Percentiles rank a stretch among this genome's conserved stretches.
phyloP scores from a whole-genome alignment of 345 rosid genomes.

The Gossypioides kirkii region DNA sequence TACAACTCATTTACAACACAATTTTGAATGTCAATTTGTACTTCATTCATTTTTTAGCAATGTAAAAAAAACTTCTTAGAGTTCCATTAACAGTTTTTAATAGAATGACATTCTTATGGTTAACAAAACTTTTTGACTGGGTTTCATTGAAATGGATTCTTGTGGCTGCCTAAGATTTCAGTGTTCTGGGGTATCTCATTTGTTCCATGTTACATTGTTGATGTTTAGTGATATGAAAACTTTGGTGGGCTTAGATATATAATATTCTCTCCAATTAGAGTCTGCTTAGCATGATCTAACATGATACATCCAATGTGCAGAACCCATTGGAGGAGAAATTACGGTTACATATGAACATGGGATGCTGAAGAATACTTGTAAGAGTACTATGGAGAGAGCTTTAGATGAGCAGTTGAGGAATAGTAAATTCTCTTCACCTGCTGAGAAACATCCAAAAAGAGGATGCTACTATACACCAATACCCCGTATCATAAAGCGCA shows the following conservation, averaged over 20 bases:
- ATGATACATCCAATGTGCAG: conserved; percentile 33
- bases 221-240: background rate
- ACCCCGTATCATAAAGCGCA: conserved; percentile 62
- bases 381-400: conserved; percentile 57
- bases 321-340: conserved; percentile 91
- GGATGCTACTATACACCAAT: conserved; percentile 75
- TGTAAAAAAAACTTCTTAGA: background rate
- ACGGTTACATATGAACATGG: conserved; percentile 59
- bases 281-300: background rate
- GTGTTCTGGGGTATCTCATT: background rate
- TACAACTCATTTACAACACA: background rate
- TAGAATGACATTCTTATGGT: background rate
- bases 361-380: conserved; percentile 36
- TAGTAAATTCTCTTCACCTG: conserved; percentile 43
- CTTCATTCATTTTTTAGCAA: background rate
- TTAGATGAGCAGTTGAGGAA: conserved; percentile 63
- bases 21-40: background rate
- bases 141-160: background rate
- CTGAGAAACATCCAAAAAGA: conserved; percentile 36
- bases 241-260: background rate
- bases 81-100: background rate
- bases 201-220: conserved; percentile 1
- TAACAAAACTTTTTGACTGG: background rate
- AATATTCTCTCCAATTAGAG: background rate
- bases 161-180: background rate